Percentiles rank a stretch among this genome's conserved stretches.
These are phyloP conservation scores for Helianthus tuberosus DNA, from an alignment of 129 eudicot genomes.

Conservation along the genomic window DNA sequence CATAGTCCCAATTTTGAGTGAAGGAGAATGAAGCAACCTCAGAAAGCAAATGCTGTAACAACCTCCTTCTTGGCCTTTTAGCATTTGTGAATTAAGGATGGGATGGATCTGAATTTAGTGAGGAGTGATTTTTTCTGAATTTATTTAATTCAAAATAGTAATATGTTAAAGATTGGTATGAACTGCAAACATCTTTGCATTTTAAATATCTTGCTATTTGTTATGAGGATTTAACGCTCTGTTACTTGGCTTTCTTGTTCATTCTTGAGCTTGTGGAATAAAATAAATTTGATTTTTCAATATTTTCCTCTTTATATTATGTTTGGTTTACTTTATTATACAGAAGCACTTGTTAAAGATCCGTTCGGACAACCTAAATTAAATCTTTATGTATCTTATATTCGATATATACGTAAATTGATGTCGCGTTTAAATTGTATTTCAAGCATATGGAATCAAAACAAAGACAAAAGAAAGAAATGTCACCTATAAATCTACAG, in stretches of 20 bases:
- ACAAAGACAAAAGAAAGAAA: too few species aligned
- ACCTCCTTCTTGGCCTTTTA: conserved; percentile 19
- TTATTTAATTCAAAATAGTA: conserved; percentile 19
- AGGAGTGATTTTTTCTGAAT: conserved; percentile 27
- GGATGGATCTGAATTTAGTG: conserved; percentile 23
- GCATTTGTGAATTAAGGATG: conserved; percentile 36
- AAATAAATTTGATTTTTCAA: conserved; percentile 15
- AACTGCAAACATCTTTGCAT: conserved; percentile 26
- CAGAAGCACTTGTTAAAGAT: too few species aligned
- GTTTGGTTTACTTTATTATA: not conserved
- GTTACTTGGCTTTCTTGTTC: conserved; percentile 27
- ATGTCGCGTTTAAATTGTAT: too few species aligned
- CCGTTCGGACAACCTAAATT: too few species aligned
- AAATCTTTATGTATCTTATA: too few species aligned
- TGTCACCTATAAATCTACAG: too few species aligned
- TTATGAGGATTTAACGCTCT: conserved; percentile 23
- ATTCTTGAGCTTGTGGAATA: conserved; percentile 28
- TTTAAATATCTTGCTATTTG: conserved; percentile 21
- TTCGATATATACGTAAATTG: too few species aligned
- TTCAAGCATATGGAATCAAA: too few species aligned
- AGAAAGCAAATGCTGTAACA: conserved; percentile 13
- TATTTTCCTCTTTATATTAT: not conserved
- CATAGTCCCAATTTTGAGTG: conserved; percentile 78
- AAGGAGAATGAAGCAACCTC: conserved; percentile 51
- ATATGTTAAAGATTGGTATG: conserved; percentile 19